phyloP scores from a whole-genome alignment of 768 basidiomycete species.

The Boletus edulis region DNA sequence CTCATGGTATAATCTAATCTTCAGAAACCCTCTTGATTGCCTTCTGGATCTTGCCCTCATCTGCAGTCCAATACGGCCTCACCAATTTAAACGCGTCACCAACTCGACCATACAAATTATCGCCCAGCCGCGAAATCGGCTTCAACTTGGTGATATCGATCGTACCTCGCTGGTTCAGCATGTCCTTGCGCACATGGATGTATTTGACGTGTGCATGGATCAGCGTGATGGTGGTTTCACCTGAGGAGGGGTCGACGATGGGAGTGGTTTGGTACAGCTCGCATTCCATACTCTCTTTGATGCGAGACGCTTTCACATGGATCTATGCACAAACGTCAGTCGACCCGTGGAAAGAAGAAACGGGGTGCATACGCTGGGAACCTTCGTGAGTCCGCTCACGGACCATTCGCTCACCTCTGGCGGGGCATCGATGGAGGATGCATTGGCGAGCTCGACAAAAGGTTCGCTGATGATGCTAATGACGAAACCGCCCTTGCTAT shows the following conservation, averaged over 20 bases:
- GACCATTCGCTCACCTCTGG: conserved; percentile 38
- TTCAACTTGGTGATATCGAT: conserved; percentile 36
- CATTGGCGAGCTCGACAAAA: conserved; percentile 39
- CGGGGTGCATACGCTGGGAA: conserved; percentile 5
- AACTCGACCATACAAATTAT: conserved; percentile 33
- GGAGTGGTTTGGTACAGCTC: conserved; percentile 36
- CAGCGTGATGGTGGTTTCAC: conserved; percentile 28
- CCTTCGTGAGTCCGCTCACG: conserved; percentile 30
- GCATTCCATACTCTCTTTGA: conserved; percentile 47
- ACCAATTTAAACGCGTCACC: conserved; percentile 21
- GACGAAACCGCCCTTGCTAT: conserved; percentile 42
- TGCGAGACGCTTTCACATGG: conserved; percentile 37
- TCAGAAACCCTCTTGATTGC: background rate
- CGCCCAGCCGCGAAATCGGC: conserved; percentile 38
- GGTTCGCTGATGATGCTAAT: conserved; percentile 57
- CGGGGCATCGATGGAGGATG: conserved; percentile 38
- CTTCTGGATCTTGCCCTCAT: conserved; percentile 7
- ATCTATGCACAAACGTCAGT: conserved; percentile 14
- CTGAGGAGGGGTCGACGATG: conserved; percentile 31
- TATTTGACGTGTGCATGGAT: conserved; percentile 38
- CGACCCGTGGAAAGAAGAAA: background rate
- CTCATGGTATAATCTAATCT: background rate
- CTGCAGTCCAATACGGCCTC: conserved; percentile 12
- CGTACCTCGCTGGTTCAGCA: conserved; percentile 33
- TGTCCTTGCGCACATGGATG: conserved; percentile 42